phyloP scores from a whole-genome alignment of 495 filamentous ascomycete species.

The Penicillium fimorum region DNA sequence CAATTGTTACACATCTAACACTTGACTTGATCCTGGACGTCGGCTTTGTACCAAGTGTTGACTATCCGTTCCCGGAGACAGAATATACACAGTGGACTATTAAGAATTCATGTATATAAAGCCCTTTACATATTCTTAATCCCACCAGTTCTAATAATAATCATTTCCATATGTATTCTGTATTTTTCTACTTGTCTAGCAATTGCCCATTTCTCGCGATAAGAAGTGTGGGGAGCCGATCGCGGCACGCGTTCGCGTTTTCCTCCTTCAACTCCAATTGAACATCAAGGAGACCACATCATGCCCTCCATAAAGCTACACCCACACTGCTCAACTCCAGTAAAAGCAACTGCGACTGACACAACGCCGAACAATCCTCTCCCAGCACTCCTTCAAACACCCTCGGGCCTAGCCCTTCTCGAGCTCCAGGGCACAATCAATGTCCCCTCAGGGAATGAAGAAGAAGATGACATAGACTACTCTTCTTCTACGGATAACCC shows the following conservation, averaged over 20 bases:
- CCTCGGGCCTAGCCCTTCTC: conserved; percentile 69
- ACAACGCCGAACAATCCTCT: conserved; percentile 55
- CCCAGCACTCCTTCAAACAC: conserved; percentile 83
- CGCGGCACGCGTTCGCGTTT: conserved; percentile 7
- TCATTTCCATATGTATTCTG: background rate
- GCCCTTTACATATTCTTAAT: background rate
- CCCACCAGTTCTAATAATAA: background rate
- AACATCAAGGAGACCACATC: background rate
- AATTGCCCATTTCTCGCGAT: background rate
- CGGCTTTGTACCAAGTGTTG: background rate
- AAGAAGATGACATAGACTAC: conserved; percentile 17
- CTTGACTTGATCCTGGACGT: background rate
- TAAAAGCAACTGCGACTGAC: background rate
- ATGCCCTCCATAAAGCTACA: conserved; percentile 50
- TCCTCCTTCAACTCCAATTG: conserved; percentile 2
- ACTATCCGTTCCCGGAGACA: background rate
- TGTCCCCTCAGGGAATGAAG: conserved; percentile 29
- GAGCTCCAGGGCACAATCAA: conserved; percentile 91
- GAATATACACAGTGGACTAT: background rate
- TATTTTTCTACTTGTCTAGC: background rate
- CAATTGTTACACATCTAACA: background rate
- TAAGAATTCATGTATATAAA: background rate
- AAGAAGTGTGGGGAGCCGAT: conserved; percentile 5
- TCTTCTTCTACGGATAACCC: conserved; percentile 12
- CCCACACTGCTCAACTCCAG: conserved; percentile 16